Conservation (phyloP, 805 yeast genomes). For the Hanseniaspora jakobsenii region DNA sequence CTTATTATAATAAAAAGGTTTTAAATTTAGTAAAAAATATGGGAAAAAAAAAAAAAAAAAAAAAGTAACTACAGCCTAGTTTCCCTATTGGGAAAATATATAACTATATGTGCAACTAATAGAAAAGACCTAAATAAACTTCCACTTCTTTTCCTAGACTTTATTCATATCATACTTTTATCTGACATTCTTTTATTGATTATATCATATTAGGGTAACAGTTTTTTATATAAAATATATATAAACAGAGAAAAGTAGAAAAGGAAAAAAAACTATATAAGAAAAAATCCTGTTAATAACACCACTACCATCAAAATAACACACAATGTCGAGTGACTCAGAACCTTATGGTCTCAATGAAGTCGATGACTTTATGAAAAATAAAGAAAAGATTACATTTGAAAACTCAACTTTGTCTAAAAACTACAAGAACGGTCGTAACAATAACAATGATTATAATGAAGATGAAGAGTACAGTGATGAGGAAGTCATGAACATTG, state of each 20-base stretch:
- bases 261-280: no score
- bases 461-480: slow-evolving; percentile 42
- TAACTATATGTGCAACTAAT: no score
- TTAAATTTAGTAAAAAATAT: no score
- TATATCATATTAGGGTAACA: not conserved
- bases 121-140: no score
- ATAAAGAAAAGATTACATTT: slow-evolving; percentile 44
- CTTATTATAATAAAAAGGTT: slow-evolving; percentile 67
- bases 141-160: no score
- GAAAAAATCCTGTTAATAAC: not conserved
- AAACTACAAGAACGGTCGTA: slow-evolving; percentile 27
- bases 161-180: no score
- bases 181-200: not conserved
- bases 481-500: slow-evolving; percentile 32
- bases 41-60: no score
- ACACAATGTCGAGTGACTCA: slow-evolving; percentile 16
- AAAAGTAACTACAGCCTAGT: no score
- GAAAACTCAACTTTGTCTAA: slow-evolving; percentile 43
- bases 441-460: slow-evolving; percentile 36
- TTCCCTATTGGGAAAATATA: no score
- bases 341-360: slow-evolving; percentile 44
- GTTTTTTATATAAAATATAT: no score
- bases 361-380: slow-evolving; percentile 55
- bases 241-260: no score
- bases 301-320: not conserved